These are phyloP conservation scores for Paramyrothecium sp. DNA, from an alignment of 2,329 filamentous ascomycete species.

Conservation along the genomic window DNA sequence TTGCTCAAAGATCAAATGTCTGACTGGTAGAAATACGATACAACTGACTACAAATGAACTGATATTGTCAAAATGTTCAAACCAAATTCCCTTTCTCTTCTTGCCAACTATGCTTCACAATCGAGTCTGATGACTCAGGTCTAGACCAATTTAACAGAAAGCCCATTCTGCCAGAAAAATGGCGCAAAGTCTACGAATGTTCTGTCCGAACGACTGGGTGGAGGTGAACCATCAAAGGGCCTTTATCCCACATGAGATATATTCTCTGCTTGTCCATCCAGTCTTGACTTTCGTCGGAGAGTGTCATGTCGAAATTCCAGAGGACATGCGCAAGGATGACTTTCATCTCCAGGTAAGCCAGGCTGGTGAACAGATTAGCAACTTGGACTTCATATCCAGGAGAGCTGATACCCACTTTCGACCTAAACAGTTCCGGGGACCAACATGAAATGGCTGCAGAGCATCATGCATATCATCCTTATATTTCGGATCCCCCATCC, in stretches of 20 bases:
- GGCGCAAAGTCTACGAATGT: no score
- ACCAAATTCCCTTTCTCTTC: no score
- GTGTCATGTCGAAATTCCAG: background rate
- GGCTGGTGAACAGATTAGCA: background rate
- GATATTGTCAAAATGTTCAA: no score
- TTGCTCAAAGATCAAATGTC: no score
- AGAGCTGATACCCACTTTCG: background rate
- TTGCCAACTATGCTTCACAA: no score
- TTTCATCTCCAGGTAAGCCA: background rate
- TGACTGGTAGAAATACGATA: no score
- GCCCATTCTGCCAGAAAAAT: no score
- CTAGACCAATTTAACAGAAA: no score
- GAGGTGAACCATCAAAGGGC: background rate
- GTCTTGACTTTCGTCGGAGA: background rate
- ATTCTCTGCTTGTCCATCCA: background rate
- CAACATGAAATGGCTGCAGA: background rate
- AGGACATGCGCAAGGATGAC: background rate
- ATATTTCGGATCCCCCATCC: slow-evolving; percentile 4
- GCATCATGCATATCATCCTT: background rate
- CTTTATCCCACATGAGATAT: background rate
- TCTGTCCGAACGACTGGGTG: background rate
- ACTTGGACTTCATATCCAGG: background rate
- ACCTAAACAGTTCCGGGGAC: background rate
- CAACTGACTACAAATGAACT: no score
- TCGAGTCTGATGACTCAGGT: no score